Conservation (phyloP, 2,329 filamentous ascomycete species). For the Talaromyces pinophilus region DNA sequence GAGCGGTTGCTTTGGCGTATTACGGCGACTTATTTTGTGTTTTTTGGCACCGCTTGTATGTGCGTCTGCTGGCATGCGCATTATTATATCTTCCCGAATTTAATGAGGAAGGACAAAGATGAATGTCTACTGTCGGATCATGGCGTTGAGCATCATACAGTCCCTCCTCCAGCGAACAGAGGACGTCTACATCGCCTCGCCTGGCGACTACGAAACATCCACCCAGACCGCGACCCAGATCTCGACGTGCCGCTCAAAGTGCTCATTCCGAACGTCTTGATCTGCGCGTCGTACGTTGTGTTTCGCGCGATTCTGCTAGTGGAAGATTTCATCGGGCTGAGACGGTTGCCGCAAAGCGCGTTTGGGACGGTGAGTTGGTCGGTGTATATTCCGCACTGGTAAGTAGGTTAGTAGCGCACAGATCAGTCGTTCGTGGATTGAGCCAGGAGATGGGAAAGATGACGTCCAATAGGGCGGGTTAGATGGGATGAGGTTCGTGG, state of each 20-base stretch:
- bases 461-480: not conserved
- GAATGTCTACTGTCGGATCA: not conserved
- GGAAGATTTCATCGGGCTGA: conserved; percentile 37
- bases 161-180: conserved; percentile 9
- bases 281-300: conserved; percentile 5
- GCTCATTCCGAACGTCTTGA: conserved; percentile 12
- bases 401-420: not conserved
- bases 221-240: conserved; percentile 4
- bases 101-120: too few species aligned
- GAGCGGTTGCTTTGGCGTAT: conserved; percentile 39
- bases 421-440: not conserved
- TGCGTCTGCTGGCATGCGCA: conserved; percentile 6
- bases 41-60: conserved; percentile 16
- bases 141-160: not conserved
- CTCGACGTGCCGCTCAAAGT: conserved; percentile 31
- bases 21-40: conserved; percentile 31
- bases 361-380: conserved; percentile 37
- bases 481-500: not conserved
- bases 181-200: not conserved
- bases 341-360: conserved; percentile 33
- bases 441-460: not conserved
- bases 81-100: not conserved
- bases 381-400: conserved; percentile 14
- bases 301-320: conserved; percentile 31
- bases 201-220: conserved; percentile 22